phyloP scores from a whole-genome alignment of 148 eudicot species.

The Spergularia bocconei region DNA sequence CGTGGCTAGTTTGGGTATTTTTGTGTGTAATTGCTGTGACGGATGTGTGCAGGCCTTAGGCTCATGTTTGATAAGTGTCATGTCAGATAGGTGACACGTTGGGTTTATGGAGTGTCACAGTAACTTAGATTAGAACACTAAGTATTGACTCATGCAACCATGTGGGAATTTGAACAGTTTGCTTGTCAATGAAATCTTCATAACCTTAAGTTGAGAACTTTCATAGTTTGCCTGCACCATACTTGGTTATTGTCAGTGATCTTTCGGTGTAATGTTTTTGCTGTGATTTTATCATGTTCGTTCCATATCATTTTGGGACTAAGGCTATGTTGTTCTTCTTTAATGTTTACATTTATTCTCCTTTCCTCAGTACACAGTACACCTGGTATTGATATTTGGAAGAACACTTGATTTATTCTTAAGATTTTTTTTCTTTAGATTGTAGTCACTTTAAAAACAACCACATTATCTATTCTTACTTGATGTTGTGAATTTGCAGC shows the following conservation, averaged over 20 bases:
- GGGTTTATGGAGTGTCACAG: too few relatives aligned
- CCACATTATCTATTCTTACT: too few relatives aligned
- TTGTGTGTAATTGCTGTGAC: too few relatives aligned
- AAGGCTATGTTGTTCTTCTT: neutral
- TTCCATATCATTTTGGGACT: neutral
- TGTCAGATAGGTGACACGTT: too few relatives aligned
- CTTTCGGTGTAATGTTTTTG: neutral
- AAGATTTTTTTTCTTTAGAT: too few relatives aligned
- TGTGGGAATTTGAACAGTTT: neutral
- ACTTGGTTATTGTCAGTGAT: neutral
- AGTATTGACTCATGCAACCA: neutral
- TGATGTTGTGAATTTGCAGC: neutral
- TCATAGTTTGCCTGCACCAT: neutral
- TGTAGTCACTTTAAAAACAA: too few relatives aligned
- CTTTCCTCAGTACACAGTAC: conserved; percentile 72
- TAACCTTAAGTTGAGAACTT: neutral
- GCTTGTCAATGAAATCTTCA: neutral
- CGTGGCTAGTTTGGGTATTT: too few relatives aligned
- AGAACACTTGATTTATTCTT: too few relatives aligned
- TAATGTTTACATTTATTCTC: conserved; percentile 5
- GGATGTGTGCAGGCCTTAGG: too few relatives aligned
- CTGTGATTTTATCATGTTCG: neutral
- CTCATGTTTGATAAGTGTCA: too few relatives aligned
- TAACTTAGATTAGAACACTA: neutral
- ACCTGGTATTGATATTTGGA: conserved; percentile 92